Base-by-base conservation (phyloP, 169 alveolate species). In the Plasmodium billcollinsi region DNA sequence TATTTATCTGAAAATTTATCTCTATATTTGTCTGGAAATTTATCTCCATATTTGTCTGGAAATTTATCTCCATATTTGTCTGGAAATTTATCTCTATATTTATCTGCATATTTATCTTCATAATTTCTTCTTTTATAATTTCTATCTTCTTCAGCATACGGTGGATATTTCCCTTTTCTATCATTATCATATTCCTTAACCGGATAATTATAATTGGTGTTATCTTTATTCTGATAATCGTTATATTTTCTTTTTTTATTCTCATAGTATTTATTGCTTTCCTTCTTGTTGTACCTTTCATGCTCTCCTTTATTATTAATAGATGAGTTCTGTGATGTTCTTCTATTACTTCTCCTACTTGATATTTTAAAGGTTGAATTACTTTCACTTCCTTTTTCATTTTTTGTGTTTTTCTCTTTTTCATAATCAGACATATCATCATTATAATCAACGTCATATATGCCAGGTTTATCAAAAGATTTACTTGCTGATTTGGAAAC, bases 211-310 rank as follows among this genome's bases (percentile, higher is more conserved):
- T 33, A 33, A 33, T 33, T 33, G 45, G 9, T 4, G 45, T 33
- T 4, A 33, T 33, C 45, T 33, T 33, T 63, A 45, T 63, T 63
- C 9, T 66, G 15, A 45, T 76, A 65, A 21, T 67, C 71, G 9
- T 71, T 59, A 43, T 65, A 65, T 29, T 78, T 78, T 14, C 89
- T 54, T 78, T 78, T 78, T 52, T 78, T 78, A 20, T 74, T 74
- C 12, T 66, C 47, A 58, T 65, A 66, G 39, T 78, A 47, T 50
- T 78, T 70, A 43, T 74, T 45, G 24, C 54, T 58, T 59, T 76
- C 76, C 2, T 9, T 39, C 52, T 50, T 63, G 15, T 24, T 50
- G 56, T 63, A 76, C 7, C 43, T 43, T 20, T 39, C 21, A 71
- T 66, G 15, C 18, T 39, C 88, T 43, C 20, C 54, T 50, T 33